Conservation (phyloP, 192 early-diverging fungal genomes). For the Gryganskiella cystojenkinii region DNA sequence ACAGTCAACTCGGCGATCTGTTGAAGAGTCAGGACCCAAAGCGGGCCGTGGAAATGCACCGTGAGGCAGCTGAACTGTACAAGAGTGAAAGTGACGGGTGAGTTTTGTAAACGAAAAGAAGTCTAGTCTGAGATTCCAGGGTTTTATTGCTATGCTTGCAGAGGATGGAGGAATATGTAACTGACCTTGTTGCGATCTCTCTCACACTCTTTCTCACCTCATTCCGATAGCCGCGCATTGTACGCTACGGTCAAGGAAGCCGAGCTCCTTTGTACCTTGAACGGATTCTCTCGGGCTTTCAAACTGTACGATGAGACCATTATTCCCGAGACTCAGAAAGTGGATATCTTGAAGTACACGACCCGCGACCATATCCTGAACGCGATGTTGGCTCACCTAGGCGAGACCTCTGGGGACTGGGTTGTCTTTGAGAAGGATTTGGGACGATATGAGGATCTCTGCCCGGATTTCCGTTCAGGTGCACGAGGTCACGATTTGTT, state of each 20-base stretch:
- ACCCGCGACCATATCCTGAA: conserved; percentile 42
- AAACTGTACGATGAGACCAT: conserved; percentile 25
- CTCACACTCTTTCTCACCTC: not conserved
- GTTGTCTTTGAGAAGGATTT: conserved; percentile 31
- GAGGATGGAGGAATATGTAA: not conserved
- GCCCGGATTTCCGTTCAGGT: conserved; percentile 15
- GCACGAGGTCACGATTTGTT: conserved; percentile 8
- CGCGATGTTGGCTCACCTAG: conserved; percentile 38
- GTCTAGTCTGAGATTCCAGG: too few relatives aligned
- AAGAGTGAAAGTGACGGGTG: conserved; percentile 52
- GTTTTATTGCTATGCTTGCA: not conserved
- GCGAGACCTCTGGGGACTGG: conserved; percentile 34
- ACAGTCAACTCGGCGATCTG: conserved; percentile 22
- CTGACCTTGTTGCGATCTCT: not conserved
- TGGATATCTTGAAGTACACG: conserved; percentile 35
- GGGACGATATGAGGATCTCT: conserved; percentile 23
- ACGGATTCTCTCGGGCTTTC: conserved; percentile 18
- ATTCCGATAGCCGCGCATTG: conserved; percentile 16
- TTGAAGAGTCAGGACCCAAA: conserved; percentile 23
- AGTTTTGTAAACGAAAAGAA: too few relatives aligned
- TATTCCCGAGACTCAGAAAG: conserved; percentile 42
- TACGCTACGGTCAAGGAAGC: conserved; percentile 23
- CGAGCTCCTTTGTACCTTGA: conserved; percentile 21
- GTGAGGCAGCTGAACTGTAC: conserved; percentile 46
- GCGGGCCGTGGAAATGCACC: conserved; percentile 29